Conservation (phyloP, 768 basidiomycete species). For the Cubamyces sp. region DNA sequence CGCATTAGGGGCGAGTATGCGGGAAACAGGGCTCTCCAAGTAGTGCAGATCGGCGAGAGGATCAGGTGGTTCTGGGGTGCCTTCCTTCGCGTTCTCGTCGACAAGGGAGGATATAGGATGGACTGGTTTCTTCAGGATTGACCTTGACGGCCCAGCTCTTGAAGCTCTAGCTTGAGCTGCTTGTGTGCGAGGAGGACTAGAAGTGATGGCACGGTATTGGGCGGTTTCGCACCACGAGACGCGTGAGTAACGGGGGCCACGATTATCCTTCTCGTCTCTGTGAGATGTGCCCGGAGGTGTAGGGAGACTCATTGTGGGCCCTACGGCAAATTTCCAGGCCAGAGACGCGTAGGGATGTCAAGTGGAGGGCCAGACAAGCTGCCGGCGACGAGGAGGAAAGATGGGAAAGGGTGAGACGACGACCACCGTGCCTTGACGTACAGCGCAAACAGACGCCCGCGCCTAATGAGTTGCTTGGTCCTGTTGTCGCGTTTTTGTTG, state of each 20-base stretch:
- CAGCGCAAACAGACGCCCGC: conserved; percentile 6
- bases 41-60: conserved; percentile 67
- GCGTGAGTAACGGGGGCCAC: conserved; percentile 24
- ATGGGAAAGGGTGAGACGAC: conserved; percentile 13
- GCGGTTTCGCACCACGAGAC: conserved; percentile 27
- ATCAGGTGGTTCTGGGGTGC: conserved; percentile 77
- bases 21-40: conserved; percentile 64
- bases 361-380: background rate
- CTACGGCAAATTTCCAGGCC: background rate
- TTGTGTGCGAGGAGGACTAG: conserved; percentile 21
- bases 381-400: conserved; percentile 8
- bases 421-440: conserved; percentile 8
- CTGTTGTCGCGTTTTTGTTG: conserved; percentile 28
- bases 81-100: conserved; percentile 56
- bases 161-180: conserved; percentile 39
- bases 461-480: conserved; percentile 22
- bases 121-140: conserved; percentile 67
- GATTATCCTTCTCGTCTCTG: conserved; percentile 30
- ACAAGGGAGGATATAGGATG: conserved; percentile 40
- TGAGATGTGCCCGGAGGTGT: conserved; percentile 32
- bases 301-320: conserved; percentile 26
- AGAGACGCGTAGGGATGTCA: background rate
- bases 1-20: conserved; percentile 54
- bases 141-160: conserved; percentile 54
- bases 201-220: conserved; percentile 25